Evolutionary conservation across 495 filamentous ascomycete genomes (phyloP), one percentile per base, ranked within the genome.

Genomic region (Penicillium herquei): DNA sequence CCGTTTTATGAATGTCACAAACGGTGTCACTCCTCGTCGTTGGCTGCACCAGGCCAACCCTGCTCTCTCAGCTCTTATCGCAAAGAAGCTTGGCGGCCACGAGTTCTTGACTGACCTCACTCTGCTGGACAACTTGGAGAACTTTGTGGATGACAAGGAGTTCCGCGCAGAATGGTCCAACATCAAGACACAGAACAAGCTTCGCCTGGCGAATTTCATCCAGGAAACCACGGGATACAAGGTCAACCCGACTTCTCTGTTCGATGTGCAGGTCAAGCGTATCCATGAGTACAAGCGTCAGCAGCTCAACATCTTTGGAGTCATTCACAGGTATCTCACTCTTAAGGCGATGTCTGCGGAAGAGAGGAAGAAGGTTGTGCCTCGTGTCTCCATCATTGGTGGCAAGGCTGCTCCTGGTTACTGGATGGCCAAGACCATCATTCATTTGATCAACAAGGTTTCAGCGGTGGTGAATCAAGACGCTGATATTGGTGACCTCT

Each of bases 381-480:
- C 93, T n/a, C 86, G 93, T 41, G 94, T 97, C 13, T 95, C 90
- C 32, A 95, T 98, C 73, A 96, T 98, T 68, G 94, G 95, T 59
- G 94, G 94, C 54, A 98, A 98, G 73, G 94, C 94, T 16, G 94
- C 94, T 0, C 94, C 94, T 3, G 94, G 94, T 3, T 98, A 98
- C 76, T 98, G 95, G 95, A 98, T 98, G 94, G 94, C 94, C 16
- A 98, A 98, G 83, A 93, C 93, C 7, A 89, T 98, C 57, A 98
- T 98, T 56, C 92, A 97, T 68, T 83, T 98, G 47, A 88, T 98
- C 77, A 96, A 95, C 78, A 87, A 83, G 56, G 95, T 98, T 39
- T 91, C 91, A 6, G 73, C 82, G n/a, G 88, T 97, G 3, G 87
- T 98, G 58, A 98, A 98, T 74, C 87, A 86, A 8, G 94, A 98